Evolutionary conservation across 441 rosid genomes (phyloP).

Genomic region (Hypseocharis bilobata): DNA sequence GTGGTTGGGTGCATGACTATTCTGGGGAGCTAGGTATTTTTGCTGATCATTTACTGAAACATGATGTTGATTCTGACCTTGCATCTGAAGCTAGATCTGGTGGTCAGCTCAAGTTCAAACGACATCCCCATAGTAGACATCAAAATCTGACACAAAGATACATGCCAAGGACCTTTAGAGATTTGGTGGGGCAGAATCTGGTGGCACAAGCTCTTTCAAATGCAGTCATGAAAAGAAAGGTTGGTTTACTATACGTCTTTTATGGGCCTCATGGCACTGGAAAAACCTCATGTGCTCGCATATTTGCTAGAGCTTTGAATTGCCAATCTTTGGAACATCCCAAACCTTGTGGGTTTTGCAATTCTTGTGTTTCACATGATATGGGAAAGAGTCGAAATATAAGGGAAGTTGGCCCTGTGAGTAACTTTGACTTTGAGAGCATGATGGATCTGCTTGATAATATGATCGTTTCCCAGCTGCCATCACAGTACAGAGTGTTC

Average conservation of each 20-base stretch:
- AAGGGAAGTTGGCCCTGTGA: constrained; percentile 74
- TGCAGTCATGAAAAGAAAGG: constrained; percentile 59
- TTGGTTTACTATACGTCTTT: constrained; percentile 78
- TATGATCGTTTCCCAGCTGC: constrained; percentile 47
- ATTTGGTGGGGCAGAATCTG: constrained; percentile 78
- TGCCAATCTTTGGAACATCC: constrained; percentile 68
- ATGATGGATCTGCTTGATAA: constrained; percentile 62
- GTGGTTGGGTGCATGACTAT: constrained; percentile 77
- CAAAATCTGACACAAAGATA: constrained; percentile 79
- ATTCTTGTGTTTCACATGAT: constrained; percentile 63
- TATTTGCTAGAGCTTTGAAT: constrained; percentile 81
- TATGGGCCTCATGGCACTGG: constrained; percentile 97
- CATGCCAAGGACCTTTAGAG: constrained; percentile 67
- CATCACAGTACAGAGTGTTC: constrained; percentile 60
- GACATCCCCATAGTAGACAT: constrained; percentile 42
- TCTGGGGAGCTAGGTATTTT: constrained; percentile 91
- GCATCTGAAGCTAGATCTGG: constrained; percentile 76
- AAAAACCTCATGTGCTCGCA: constrained; percentile 88
- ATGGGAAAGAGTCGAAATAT: constrained; percentile 67
- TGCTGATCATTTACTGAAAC: constrained; percentile 70
- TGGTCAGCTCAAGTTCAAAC: constrained; percentile 32
- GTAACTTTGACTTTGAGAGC: constrained; percentile 61
- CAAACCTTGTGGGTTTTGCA: constrained; percentile 79
- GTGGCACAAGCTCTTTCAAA: constrained; percentile 89
- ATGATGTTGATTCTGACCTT: constrained; percentile 63